These are phyloP conservation scores for Wickerhamiella kazuoi DNA, from an alignment of 805 yeast species.

Conservation along the genomic window DNA sequence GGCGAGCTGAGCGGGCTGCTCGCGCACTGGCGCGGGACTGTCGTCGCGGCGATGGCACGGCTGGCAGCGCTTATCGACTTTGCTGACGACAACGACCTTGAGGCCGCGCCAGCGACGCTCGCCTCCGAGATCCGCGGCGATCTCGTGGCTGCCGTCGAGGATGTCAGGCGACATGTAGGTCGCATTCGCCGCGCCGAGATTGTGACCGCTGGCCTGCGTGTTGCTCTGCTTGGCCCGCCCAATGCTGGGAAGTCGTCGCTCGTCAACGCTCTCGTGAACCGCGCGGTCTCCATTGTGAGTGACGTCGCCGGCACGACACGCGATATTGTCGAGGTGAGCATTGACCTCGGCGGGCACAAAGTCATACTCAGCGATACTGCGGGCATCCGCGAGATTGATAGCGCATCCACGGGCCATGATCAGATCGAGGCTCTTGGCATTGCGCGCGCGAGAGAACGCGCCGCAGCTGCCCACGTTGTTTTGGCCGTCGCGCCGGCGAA, in stretches of 20 bases:
- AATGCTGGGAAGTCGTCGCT: slow-evolving; percentile 92
- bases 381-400: slow-evolving; percentile 39
- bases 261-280: slow-evolving; percentile 53
- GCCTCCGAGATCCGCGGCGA: neutral
- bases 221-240: slow-evolving; percentile 75
- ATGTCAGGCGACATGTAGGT: neutral
- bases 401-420: slow-evolving; percentile 21
- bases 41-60: slow-evolving; percentile 52
- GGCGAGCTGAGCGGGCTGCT: slow-evolving; percentile 47
- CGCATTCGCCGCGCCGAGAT: slow-evolving; percentile 26
- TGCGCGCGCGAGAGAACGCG: slow-evolving; percentile 45
- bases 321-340: slow-evolving; percentile 64
- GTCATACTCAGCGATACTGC: slow-evolving; percentile 84
- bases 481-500: slow-evolving; percentile 40
- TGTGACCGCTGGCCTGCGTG: slow-evolving; percentile 50
- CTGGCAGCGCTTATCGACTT: slow-evolving; percentile 84
- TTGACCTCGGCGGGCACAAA: slow-evolving; percentile 72
- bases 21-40: slow-evolving; percentile 43
- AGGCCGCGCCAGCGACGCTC: slow-evolving; percentile 12
- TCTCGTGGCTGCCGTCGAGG: neutral
- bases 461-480: slow-evolving; percentile 46
- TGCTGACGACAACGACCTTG: slow-evolving; percentile 81
- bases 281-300: slow-evolving; percentile 82
- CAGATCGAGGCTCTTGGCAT: slow-evolving; percentile 67
- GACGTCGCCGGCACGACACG: slow-evolving; percentile 87